Percentiles rank a stretch among this genome's conserved stretches.
These are phyloP conservation scores for Cercospora sp. DNA, from an alignment of 2,329 filamentous ascomycete genomes.

Conservation along the genomic window DNA sequence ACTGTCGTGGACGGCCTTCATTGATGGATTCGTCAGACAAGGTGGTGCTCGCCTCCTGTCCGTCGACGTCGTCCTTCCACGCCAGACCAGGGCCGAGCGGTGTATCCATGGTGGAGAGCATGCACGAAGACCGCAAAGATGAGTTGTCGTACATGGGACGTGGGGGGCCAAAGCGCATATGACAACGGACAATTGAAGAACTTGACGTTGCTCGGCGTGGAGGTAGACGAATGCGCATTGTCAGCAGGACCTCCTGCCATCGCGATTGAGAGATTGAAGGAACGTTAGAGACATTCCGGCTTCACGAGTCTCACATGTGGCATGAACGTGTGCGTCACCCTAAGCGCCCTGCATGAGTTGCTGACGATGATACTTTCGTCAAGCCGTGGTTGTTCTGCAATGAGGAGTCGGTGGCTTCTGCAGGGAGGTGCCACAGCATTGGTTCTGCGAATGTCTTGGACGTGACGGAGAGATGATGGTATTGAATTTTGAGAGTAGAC, in stretches of 20 bases:
- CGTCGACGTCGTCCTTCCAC: not conserved
- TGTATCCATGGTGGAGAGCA: not conserved
- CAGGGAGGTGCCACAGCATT: not conserved
- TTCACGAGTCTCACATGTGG: not conserved
- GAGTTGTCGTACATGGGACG: not conserved
- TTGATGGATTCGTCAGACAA: not conserved
- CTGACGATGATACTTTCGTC: constrained; percentile 1
- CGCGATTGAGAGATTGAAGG: not conserved
- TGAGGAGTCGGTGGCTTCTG: constrained; percentile 1
- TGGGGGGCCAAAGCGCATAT: not conserved
- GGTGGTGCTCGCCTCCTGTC: not conserved
- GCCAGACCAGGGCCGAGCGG: not conserved
- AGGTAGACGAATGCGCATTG: not conserved
- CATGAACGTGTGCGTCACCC: constrained; percentile 5
- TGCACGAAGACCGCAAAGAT: not conserved
- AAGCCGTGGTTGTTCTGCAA: constrained; percentile 1
- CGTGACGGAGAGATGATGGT: not conserved
- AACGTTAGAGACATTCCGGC: not conserved
- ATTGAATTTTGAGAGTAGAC: not conserved
- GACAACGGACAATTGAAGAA: not conserved
- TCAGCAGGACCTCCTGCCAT: not conserved
- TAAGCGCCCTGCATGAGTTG: not conserved
- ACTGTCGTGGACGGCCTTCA: not conserved
- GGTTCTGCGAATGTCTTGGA: not conserved
- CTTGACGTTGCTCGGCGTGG: not conserved